phyloP scores from a whole-genome alignment of 176 grass and related monocot species.

The Oryza coarctata region DNA sequence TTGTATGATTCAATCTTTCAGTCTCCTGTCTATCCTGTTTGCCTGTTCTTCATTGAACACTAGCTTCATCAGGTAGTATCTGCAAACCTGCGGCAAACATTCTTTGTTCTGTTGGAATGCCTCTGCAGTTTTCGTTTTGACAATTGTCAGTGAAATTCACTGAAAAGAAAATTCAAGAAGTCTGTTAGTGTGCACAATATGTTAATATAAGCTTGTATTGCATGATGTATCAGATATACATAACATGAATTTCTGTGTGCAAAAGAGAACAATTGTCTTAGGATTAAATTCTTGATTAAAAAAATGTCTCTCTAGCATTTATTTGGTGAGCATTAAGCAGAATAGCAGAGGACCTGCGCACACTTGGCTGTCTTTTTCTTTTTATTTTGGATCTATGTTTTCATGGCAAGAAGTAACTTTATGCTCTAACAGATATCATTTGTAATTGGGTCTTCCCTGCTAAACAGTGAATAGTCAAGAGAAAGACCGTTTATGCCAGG shows the following conservation, averaged over 20 bases:
- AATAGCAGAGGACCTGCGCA: background rate
- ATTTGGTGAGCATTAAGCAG: background rate
- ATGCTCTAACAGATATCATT: background rate
- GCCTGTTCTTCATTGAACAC: background rate
- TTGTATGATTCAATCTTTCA: slow-evolving; percentile 16
- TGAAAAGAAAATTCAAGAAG: background rate
- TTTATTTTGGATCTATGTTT: background rate
- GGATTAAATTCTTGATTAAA: slow-evolving; percentile 22
- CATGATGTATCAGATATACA: background rate
- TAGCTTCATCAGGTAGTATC: background rate
- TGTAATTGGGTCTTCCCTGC: background rate
- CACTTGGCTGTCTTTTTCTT: background rate
- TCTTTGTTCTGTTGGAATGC: background rate
- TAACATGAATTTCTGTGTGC: background rate
- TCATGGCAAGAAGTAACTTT: background rate
- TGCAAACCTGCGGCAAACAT: background rate
- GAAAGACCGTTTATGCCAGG: background rate
- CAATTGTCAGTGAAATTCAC: slow-evolving; percentile 7
- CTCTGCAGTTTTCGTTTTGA: background rate
- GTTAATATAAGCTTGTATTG: background rate
- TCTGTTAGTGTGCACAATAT: background rate
- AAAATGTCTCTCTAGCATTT: background rate
- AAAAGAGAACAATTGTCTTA: background rate
- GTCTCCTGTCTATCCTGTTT: slow-evolving; percentile 12
- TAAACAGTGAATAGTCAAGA: background rate